Evolutionary conservation across 192 early-diverging fungal species (phyloP).

Genomic region (Mortierella antarctica): DNA sequence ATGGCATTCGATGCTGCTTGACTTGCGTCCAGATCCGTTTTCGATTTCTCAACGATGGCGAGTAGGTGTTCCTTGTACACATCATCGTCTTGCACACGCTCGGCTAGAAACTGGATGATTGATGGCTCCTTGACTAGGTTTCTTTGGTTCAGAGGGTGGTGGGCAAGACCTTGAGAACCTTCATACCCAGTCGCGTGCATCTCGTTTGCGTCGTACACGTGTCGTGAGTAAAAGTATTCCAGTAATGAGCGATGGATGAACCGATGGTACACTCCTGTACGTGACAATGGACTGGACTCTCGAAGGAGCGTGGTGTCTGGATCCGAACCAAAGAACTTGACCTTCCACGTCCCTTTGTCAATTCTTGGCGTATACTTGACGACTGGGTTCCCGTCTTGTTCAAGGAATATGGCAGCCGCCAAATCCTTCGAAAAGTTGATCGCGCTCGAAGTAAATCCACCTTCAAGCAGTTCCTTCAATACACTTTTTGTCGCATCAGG

Average conservation of each 20-base stretch:
- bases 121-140: slow-evolving; percentile 3
- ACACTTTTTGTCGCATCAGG: too few relatives aligned
- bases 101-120: neutral
- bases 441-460: neutral
- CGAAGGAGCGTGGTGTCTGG: neutral
- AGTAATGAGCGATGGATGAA: neutral
- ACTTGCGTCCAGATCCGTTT: neutral
- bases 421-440: neutral
- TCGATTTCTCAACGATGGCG: neutral
- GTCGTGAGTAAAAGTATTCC: neutral
- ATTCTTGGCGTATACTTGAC: neutral
- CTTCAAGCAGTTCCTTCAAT: neutral
- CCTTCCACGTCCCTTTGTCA: neutral
- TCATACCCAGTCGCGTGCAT: too few relatives aligned
- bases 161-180: neutral
- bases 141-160: neutral
- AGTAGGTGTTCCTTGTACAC: neutral
- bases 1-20: slow-evolving; percentile 5
- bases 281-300: neutral
- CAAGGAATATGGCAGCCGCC: neutral
- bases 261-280: neutral
- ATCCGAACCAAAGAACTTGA: neutral
- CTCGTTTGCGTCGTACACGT: too few relatives aligned
- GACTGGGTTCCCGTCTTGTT: neutral
- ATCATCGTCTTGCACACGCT: slow-evolving; percentile 7